Base-by-base conservation (phyloP, 108 stramenopile genomes). In the Cyclotella choctawhatcheeana region DNA sequence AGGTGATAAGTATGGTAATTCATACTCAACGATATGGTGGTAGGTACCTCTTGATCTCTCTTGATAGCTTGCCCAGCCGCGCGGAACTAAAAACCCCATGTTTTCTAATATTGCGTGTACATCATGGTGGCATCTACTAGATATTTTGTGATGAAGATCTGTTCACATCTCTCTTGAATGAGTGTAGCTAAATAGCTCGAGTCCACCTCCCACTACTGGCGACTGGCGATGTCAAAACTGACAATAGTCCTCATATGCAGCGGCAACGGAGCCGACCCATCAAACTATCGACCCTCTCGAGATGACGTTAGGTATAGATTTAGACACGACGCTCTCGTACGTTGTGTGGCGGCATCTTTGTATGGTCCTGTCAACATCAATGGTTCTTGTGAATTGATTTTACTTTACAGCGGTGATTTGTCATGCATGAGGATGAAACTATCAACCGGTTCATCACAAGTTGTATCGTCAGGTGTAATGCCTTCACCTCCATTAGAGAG, bases 251-350 rank as follows among this genome's bases (percentile, higher is more conserved):
- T 93, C 58, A 67, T 93, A 2, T 85, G 84, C 66, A 84, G 76
- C 24, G 91, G 91, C 22, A 67, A 64, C 2, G 89, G 89, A 22
- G 75, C 80, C n/a, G 88, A 93, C 63, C 59, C 83, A 18, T 60
- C 67, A 20, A 43, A 74, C 33, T 90, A 83, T 50, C 76, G 84
- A 66, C 89, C 92, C 12, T 73, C 84, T 50, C 75, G 85, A 35
- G 92, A 93, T 58, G 92, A 90, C 58, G 70, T 69, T 20, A 85
- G 88, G 63, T 93, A 88, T 78, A 85, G 89, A 73, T 63, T 79
- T 63, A 82, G 89, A 22, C 65, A 89, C 45, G 92, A 93, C 80
- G 92, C 92, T 24, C 73, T 90, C 12, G 92, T 88, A 2, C 64
- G 92, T 54, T 89, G 88, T 61, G 85, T 88, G 20, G 69, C 86